Conservation (phyloP, 106 monocot genomes). For the Gastrodia elata region DNA sequence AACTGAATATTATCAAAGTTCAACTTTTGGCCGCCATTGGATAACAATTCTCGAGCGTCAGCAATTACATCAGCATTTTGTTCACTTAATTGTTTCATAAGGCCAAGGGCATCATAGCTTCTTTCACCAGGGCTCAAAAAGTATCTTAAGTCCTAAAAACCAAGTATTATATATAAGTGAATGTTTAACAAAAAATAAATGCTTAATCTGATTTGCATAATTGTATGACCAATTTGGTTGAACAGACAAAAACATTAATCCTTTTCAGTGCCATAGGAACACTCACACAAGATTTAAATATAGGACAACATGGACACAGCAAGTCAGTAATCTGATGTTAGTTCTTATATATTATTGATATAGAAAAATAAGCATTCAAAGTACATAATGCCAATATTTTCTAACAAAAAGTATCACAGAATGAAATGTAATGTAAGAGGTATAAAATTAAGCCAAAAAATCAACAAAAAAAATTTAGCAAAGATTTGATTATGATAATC, state of each 20-base stretch:
- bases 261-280: background rate
- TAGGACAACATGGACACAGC: background rate
- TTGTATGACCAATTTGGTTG: background rate
- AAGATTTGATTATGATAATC: background rate
- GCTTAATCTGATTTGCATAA: background rate
- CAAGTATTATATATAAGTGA: background rate
- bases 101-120: conserved; percentile 32
- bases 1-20: conserved; percentile 1
- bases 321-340: background rate
- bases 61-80: conserved; percentile 28
- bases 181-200: background rate
- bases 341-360: background rate
- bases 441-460: background rate
- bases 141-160: conserved; percentile 23
- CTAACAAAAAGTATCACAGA: background rate
- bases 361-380: background rate
- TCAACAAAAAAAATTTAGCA: background rate
- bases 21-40: conserved; percentile 10
- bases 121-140: conserved; percentile 36
- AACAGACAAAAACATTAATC: background rate
- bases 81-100: conserved; percentile 34
- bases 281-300: background rate
- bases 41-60: conserved; percentile 33
- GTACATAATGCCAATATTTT: background rate
- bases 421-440: background rate